These are phyloP conservation scores for Suillus subaureus DNA, from an alignment of 768 basidiomycete genomes.

Conservation along the genomic window DNA sequence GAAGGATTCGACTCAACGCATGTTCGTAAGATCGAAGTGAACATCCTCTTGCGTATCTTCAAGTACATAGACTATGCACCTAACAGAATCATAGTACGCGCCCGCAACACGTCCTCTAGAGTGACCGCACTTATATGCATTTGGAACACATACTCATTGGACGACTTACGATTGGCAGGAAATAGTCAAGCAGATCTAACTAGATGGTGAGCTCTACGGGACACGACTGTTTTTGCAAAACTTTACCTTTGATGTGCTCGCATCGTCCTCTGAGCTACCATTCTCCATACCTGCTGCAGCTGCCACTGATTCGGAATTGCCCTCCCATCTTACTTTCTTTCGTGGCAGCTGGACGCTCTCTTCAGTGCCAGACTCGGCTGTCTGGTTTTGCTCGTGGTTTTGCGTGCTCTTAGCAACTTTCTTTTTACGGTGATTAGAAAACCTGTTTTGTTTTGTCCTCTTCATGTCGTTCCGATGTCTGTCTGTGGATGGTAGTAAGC, in stretches of 20 bases:
- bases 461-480: not conserved
- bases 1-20: slow-evolving; percentile 27
- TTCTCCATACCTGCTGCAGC: not conserved
- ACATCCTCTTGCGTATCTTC: slow-evolving; percentile 79
- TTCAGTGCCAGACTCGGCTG: not conserved
- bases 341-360: slow-evolving; percentile 7
- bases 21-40: slow-evolving; percentile 56
- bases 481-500: not conserved
- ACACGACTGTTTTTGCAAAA: not conserved
- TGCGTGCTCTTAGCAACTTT: not conserved
- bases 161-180: slow-evolving; percentile 38
- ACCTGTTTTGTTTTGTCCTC: not conserved
- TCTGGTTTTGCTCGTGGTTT: slow-evolving; percentile 13
- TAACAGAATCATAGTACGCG: slow-evolving; percentile 76
- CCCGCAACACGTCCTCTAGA: slow-evolving; percentile 67
- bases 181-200: slow-evolving; percentile 37
- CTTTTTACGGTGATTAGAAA: not conserved
- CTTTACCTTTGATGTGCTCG: slow-evolving; percentile 21
- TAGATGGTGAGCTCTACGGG: not conserved
- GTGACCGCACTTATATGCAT: slow-evolving; percentile 11
- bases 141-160: not conserved
- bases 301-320: slow-evolving; percentile 19
- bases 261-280: slow-evolving; percentile 12
- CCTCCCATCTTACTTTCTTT: slow-evolving; percentile 40
- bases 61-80: slow-evolving; percentile 63